Evolutionary conservation across 2,329 filamentous ascomycete species (phyloP).

Genomic region (Podosphaera fusca): DNA sequence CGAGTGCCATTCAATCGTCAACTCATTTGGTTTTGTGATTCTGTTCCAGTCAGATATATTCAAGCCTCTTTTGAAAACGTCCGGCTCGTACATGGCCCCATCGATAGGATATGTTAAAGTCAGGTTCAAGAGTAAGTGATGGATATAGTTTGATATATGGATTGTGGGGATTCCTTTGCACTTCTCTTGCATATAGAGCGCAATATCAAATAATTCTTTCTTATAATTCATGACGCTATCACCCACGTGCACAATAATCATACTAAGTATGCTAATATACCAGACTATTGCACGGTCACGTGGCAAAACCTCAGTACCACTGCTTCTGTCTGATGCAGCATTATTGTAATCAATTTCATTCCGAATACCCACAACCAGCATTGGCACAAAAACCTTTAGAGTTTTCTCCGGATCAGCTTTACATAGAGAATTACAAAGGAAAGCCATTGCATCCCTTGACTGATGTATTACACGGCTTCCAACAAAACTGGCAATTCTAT

Average conservation of each 20-base stretch:
- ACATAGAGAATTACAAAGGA: slow-evolving; percentile 89
- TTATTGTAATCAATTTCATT: slow-evolving; percentile 95
- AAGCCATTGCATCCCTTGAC: slow-evolving; percentile 91
- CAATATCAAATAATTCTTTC: slow-evolving; percentile 72
- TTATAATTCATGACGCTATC: slow-evolving; percentile 75
- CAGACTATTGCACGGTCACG: slow-evolving; percentile 83
- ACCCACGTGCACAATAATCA: slow-evolving; percentile 93
- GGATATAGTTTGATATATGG: slow-evolving; percentile 91
- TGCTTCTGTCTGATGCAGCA: slow-evolving; percentile 82
- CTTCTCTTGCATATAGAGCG: slow-evolving; percentile 86
- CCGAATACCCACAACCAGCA: slow-evolving; percentile 74
- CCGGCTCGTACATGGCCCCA: slow-evolving; percentile 67
- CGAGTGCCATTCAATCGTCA: slow-evolving; percentile 81
- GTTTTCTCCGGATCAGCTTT: slow-evolving; percentile 91
- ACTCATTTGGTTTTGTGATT: slow-evolving; percentile 44
- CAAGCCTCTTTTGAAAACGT: slow-evolving; percentile 45
- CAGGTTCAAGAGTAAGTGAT: slow-evolving; percentile 82
- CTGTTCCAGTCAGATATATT: slow-evolving; percentile 68
- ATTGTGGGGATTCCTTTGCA: slow-evolving; percentile 87
- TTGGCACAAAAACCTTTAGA: slow-evolving; percentile 70
- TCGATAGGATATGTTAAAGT: slow-evolving; percentile 89
- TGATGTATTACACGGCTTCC: slow-evolving; percentile 90
- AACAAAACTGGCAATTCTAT: slow-evolving; percentile 82
- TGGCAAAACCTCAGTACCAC: slow-evolving; percentile 77
- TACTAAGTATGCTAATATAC: slow-evolving; percentile 91